Evolutionary conservation across 768 basidiomycete species (phyloP).

Genomic region (Lentinula lateritia): DNA sequence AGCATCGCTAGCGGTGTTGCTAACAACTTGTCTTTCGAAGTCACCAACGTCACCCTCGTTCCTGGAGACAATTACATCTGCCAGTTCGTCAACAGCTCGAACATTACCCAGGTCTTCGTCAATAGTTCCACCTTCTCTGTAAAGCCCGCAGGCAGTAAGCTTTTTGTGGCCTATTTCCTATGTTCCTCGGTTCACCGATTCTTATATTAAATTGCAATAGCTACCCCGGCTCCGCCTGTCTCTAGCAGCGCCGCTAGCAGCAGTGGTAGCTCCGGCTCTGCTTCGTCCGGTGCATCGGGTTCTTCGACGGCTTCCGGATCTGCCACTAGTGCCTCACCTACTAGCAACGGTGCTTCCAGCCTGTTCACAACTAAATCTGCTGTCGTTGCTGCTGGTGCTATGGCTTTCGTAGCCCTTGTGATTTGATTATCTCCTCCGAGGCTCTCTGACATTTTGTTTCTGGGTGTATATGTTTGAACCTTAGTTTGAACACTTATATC

Average conservation of each 20-base stretch:
- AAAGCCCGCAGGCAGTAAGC: not conserved
- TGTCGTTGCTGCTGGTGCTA: not conserved
- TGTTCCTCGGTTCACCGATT: not conserved
- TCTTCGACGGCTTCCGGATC: conserved; percentile 1
- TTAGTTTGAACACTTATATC: not conserved
- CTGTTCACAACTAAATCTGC: not conserved
- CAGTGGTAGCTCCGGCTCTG: not conserved
- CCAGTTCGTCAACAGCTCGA: conserved; percentile 1
- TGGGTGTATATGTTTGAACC: not conserved
- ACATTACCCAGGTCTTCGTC: not conserved
- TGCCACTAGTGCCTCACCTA: not conserved
- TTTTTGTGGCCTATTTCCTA: not conserved
- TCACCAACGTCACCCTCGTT: not conserved
- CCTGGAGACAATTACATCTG: not conserved
- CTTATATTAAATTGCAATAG: not conserved
- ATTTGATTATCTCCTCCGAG: not conserved
- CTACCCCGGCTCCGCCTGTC: not conserved
- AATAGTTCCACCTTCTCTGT: not conserved
- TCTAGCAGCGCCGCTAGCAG: not conserved
- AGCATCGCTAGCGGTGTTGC: not conserved
- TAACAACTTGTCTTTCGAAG: not conserved
- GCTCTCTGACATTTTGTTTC: not conserved
- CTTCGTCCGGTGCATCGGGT: not conserved
- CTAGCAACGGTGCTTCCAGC: not conserved
- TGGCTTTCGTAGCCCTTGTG: not conserved